Evolutionary conservation across 1,284 basidiomycete species (phyloP), one percentile per base, ranked within the genome.

Genomic region (Leucoagaricus sp.): DNA sequence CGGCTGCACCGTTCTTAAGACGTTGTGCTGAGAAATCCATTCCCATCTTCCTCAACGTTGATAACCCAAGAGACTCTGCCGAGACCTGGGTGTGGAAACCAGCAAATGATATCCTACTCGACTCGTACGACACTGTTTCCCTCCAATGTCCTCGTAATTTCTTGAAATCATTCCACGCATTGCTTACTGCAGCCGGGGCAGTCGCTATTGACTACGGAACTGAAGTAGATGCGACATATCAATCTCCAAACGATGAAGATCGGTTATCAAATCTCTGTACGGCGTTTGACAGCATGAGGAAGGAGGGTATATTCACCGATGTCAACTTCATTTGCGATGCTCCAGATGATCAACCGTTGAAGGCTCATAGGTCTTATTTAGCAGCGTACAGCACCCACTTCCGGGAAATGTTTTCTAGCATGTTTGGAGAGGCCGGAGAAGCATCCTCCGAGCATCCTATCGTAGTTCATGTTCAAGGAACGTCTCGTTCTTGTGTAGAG

Each of bases 21-120:
- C 33, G 62, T 19, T 55, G 63, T 36, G 60, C 66, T 23, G 49
- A 57, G 12, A 61, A 68, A 7, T 45, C 52, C 0, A 53, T 76
- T 0, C 38, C 53, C 12, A 8, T 55, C 1, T 78, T 77, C 63
- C 65, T 79, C 56, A 79, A 78, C 55, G 70, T 78, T 19, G 65
- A 72, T 33, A 60, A 73, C 59, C 65, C 73, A 0, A 34, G 31
- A 8, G 25, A 34, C 17, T 23, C n/a, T 1, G 19, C 13, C 6
- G 61, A 63, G 10, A 45, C 52, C 1, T 75, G 75, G 74, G 53
- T 49, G 42, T 78, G 75, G 72, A 58, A 63, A 19, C 54, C 64
- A 5, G 73, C 74, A 1, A 58, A 59, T 15, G 57, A 69, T 40
- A 63, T 79, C 38, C 61, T 73, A 40, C 68, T 77, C 59, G 71